Base-by-base conservation (phyloP, 2,329 filamentous ascomycete genomes). In the Coleophoma crateriformis region DNA sequence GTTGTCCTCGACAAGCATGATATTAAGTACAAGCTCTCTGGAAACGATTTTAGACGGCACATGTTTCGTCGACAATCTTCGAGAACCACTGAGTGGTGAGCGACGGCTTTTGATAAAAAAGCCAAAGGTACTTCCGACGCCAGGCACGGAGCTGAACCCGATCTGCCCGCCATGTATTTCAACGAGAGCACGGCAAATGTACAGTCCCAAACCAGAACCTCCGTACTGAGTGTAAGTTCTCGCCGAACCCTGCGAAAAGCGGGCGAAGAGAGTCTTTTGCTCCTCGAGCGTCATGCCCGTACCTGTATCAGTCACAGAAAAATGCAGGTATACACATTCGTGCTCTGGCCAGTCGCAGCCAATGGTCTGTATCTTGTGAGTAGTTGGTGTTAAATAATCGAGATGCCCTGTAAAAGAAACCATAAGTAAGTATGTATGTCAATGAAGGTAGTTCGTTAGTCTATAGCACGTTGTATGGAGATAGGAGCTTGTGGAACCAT, bases 81-180 rank as follows among this genome's bases (percentile, higher is more conserved):
- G 44, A 19, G 15, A 27, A 32, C 10, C n/a, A 32, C 11, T 32
- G 12, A 39, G 33, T 13, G 27, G 35, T 14, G 43, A 45, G 20
- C 50, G 40, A 19, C 51, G 37, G 79, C 77, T 58, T 83, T 81
- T 57, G 88, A 80, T 65, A 84, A 90, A 60, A 64, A 90, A 90
- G 1, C 81, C 82, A 65, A 90, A 90, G 0, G 81, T 88, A 53
- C 81, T 85, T 1, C 87, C 87, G 27, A 81, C 77, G 1, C 84
- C 85, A 1, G 79, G 73, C 54, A 81, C 72, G 20, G 81, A 85
- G 3, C 78, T 74, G 5, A 90, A 85, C 1, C 87, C 87, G 41
- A 92, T 90, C 51, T 88, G 83, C 3, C 88, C 88, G 17, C 87
- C 86, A 63, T 90, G 87, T 14, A 91, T 71, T 62, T 92, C 87